Percentiles rank a stretch among this genome's conserved stretches.
phyloP scores from a whole-genome alignment of 768 basidiomycete species.

The Gloeophyllum trabeum region DNA sequence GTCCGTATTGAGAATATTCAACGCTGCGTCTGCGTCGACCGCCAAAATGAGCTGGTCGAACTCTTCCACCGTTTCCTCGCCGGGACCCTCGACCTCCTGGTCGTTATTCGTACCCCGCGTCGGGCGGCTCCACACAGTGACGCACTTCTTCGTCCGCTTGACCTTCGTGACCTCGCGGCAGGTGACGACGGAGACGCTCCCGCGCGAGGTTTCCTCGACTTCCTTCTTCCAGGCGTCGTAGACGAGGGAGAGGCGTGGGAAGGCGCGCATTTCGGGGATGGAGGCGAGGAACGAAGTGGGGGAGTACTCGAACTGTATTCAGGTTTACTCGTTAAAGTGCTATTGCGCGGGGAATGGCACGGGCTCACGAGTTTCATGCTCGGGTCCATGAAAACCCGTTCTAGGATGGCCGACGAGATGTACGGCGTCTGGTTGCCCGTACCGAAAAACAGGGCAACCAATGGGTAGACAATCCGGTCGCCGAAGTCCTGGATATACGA shows the following conservation, averaged over 20 bases:
- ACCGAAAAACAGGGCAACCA: too few relatives aligned
- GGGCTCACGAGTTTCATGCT: constrained; percentile 24
- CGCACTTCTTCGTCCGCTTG: constrained; percentile 9
- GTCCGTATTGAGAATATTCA: constrained; percentile 26
- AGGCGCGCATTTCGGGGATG: constrained; percentile 25
- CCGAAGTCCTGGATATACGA: too few relatives aligned
- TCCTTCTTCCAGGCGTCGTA: constrained; percentile 19
- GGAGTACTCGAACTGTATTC: constrained; percentile 22
- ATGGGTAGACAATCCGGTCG: too few relatives aligned
- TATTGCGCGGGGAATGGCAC: too few relatives aligned
- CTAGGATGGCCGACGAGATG: constrained; percentile 22
- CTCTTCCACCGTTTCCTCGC: constrained; percentile 17
- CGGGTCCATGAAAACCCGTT: constrained; percentile 23
- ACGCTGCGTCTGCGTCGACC: constrained; percentile 29
- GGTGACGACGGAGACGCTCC: constrained; percentile 17
- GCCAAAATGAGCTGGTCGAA: constrained; percentile 36
- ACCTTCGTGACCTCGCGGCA: constrained; percentile 15
- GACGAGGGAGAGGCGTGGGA: constrained; percentile 18
- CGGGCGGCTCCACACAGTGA: constrained; percentile 1
- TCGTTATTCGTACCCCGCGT: not conserved
- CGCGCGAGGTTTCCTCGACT: constrained; percentile 11
- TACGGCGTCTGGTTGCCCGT: too few relatives aligned
- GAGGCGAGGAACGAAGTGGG: constrained; percentile 19
- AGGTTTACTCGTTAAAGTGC: too few relatives aligned
- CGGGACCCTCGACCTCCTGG: constrained; percentile 5